Evolutionary conservation across 805 yeast genomes (phyloP), one percentile per base, ranked within the genome.

Genomic region (Tanozyma kutaoensis): DNA sequence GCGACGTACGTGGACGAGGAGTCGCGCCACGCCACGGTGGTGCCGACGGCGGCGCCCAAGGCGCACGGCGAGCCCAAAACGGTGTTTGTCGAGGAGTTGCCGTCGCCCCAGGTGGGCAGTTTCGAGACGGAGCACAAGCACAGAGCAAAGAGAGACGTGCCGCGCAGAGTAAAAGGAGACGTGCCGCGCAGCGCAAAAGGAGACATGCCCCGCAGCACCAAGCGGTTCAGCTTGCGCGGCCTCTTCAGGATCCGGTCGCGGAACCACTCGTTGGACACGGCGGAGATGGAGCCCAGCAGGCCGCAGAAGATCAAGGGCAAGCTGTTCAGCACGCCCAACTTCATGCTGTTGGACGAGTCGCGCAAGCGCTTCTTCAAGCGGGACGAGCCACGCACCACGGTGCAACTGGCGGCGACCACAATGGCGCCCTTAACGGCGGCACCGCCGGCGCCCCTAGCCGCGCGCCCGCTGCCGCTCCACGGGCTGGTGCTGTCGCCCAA

Each of bases 161-260:
- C n/a, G n/a, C n/a, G n/a, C n/a, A n/a, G n/a, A n/a, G n/a, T n/a
- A n/a, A n/a, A n/a, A n/a, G n/a, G n/a, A n/a, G n/a, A n/a, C n/a
- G n/a, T n/a, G n/a, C n/a, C n/a, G n/a, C n/a, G n/a, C n/a, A n/a
- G n/a, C n/a, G n/a, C n/a, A n/a, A n/a, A n/a, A n/a, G n/a, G n/a
- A n/a, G n/a, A n/a, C n/a, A n/a, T n/a, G n/a, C n/a, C n/a, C n/a
- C n/a, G n/a, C n/a, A n/a, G n/a, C n/a, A n/a, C 25, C 39, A 52
- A 55, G 27, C 50, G 49, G 31, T 59, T 59, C 32, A 52, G 61
- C 23, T 53, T 59, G 42, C 50, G 46, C 25, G 45, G 55, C 2
- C 42, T 59, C 15, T 58, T 59, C 42, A 56, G 51, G 32, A 46
- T 48, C 33, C 56, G 48, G 32, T 48, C 58, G 2, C 55, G 50